Conservation (phyloP, 2,329 filamentous ascomycete species). For the Epichloe aotearoae region DNA sequence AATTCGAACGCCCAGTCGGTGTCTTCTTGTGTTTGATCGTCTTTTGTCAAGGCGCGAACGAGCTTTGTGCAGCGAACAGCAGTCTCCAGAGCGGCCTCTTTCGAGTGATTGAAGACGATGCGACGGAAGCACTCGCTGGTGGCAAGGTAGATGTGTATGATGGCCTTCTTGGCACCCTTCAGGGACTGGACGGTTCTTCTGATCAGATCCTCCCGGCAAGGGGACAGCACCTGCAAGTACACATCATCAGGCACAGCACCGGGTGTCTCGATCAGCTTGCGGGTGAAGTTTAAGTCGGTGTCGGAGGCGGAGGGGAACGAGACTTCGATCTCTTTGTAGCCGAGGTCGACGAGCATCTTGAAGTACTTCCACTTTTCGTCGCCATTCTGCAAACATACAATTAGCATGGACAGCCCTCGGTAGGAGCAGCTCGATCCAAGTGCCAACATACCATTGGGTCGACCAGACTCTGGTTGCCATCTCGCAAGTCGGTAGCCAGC, state of each 20-base stretch:
- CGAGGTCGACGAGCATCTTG: slow-evolving; percentile 80
- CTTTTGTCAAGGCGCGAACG: slow-evolving; percentile 81
- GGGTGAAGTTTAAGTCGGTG: slow-evolving; percentile 92
- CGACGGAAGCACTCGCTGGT: slow-evolving; percentile 92
- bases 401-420: neutral
- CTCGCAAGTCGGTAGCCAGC: slow-evolving; percentile 71
- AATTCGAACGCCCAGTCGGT: slow-evolving; percentile 72
- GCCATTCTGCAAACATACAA: slow-evolving; percentile 49
- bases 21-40: slow-evolving; percentile 41
- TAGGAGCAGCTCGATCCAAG: neutral
- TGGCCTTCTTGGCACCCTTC: slow-evolving; percentile 79
- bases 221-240: slow-evolving; percentile 81
- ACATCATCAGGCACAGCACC: slow-evolving; percentile 79
- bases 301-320: slow-evolving; percentile 91
- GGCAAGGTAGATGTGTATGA: slow-evolving; percentile 90
- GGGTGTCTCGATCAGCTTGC: slow-evolving; percentile 72
- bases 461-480: slow-evolving; percentile 87
- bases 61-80: slow-evolving; percentile 79
- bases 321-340: slow-evolving; percentile 96
- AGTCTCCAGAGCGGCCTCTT: slow-evolving; percentile 68
- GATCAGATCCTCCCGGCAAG: slow-evolving; percentile 86
- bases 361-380: slow-evolving; percentile 95
- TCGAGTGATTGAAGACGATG: slow-evolving; percentile 77
- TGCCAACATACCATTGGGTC: slow-evolving; percentile 64
- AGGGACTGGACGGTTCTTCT: slow-evolving; percentile 78